Conservation (phyloP, 768 basidiomycete species). For the Lanmaoa rubissima region DNA sequence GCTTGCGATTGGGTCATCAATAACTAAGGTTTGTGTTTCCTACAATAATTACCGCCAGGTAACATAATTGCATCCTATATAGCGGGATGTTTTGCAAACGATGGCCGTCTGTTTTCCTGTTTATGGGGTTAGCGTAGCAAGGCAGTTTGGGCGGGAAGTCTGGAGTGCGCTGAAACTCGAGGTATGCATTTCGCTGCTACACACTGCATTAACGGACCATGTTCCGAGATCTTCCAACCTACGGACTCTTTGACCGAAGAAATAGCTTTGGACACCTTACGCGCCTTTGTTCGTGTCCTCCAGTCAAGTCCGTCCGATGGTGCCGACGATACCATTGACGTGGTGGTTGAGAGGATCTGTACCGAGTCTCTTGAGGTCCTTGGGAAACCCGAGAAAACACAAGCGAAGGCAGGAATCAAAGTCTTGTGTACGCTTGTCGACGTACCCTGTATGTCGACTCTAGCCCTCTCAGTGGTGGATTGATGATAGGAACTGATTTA, state of each 20-base stretch:
- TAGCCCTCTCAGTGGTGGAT: background rate
- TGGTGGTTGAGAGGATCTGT: slow-evolving; percentile 71
- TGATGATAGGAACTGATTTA: slow-evolving; percentile 1
- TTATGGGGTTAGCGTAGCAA: slow-evolving; percentile 67
- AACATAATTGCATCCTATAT: slow-evolving; percentile 7
- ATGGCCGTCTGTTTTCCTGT: slow-evolving; percentile 77
- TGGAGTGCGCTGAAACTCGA: slow-evolving; percentile 93
- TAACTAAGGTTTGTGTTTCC: slow-evolving; percentile 63
- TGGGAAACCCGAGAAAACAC: slow-evolving; percentile 90
- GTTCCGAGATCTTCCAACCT: slow-evolving; percentile 84
- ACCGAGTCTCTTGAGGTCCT: slow-evolving; percentile 79
- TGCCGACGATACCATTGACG: slow-evolving; percentile 40
- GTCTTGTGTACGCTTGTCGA: slow-evolving; percentile 73
- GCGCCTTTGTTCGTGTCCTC: slow-evolving; percentile 72
- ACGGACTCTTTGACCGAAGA: slow-evolving; percentile 74
- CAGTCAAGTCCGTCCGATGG: slow-evolving; percentile 46
- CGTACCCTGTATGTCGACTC: slow-evolving; percentile 66
- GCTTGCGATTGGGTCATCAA: slow-evolving; percentile 74
- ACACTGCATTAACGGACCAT: background rate
- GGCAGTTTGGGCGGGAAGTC: slow-evolving; percentile 67
- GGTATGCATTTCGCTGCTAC: slow-evolving; percentile 38
- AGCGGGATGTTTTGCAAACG: slow-evolving; percentile 86
- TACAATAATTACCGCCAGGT: background rate
- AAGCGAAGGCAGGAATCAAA: slow-evolving; percentile 85
- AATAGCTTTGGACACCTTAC: slow-evolving; percentile 68